A percentile compares a stretch with the other conserved stretches of the same genome.
These are phyloP conservation scores for Aureobasidium pullulans DNA, from an alignment of 2,329 filamentous ascomycete genomes.

Conservation along the genomic window DNA sequence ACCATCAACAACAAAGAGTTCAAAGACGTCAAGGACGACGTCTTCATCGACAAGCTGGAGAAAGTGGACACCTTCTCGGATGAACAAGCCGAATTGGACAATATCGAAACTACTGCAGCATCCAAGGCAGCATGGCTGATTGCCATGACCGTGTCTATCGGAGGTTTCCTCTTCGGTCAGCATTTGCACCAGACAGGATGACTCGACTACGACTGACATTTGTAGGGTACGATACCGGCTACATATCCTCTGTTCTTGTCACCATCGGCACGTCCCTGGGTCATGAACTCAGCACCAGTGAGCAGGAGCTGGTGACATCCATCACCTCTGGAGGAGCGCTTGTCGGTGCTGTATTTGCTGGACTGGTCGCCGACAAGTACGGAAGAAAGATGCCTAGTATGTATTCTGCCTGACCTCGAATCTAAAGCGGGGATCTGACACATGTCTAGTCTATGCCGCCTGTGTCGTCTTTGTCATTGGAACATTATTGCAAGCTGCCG, in stretches of 20 bases:
- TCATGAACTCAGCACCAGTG: conserved; percentile 31
- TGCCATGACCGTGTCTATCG: conserved; percentile 30
- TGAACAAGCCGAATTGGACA: conserved; percentile 18
- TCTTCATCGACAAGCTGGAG: conserved; percentile 14
- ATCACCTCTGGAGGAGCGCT: conserved; percentile 44
- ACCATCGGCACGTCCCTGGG: conserved; percentile 35
- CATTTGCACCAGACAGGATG: background rate
- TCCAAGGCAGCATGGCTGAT: conserved; percentile 34
- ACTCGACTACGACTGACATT: background rate
- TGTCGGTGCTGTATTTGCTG: conserved; percentile 32
- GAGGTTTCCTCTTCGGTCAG: conserved; percentile 25
- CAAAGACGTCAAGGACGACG: background rate
- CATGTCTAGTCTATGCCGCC: conserved; percentile 29
- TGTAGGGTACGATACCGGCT: conserved; percentile 41
- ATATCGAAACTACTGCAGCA: conserved; percentile 33
- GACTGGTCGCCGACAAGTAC: conserved; percentile 29
- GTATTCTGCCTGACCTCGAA: too few relatives aligned
- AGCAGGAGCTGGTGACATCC: conserved; percentile 47
- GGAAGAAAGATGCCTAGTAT: conserved; percentile 32
- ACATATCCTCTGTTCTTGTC: conserved; percentile 40
- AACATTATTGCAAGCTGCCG: conserved; percentile 24
- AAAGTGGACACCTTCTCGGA: conserved; percentile 18
- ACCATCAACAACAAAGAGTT: background rate
- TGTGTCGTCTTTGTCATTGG: conserved; percentile 35
- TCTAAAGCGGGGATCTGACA: too few relatives aligned